Base-by-base conservation (phyloP, 2,329 filamentous ascomycete species). In the Amauroascus niger region DNA sequence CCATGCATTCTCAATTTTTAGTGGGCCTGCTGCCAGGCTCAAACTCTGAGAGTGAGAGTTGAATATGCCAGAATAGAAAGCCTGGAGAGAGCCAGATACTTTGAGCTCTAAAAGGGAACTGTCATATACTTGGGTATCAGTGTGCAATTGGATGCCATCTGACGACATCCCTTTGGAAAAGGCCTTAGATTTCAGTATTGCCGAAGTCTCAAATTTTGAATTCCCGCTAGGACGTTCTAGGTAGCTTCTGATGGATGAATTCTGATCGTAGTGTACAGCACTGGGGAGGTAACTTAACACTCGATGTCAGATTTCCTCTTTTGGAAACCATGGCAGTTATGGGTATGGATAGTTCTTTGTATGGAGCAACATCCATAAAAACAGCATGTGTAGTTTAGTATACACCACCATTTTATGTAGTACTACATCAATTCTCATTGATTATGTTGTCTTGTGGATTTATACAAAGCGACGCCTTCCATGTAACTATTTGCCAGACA, bases 1-100 rank as follows among this genome's bases (percentile, higher is more conserved):
- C 68, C 68, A 71, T 26, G 62, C 22, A 13, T 54, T 49, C 44
- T 20, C 43, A 9, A 49, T 3, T n/a, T 30, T 33, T 28, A 18
- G 32, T 4, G 20, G n/a, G 13, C 13, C 13, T 7, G 9, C 39
- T 7, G 9, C 39, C 24, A 46, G 24, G 37, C 28, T 52, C 35
- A n/a, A 59, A n/a, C 8, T 18, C 22, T 16, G 2, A 33, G 35
- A 20, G 14, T n/a, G 22, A 18, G 9, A 11, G 7, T 9, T 16
- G 6, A 33, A 16, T 5, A 35, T 24, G 6, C 47, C 22, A 1
- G 53, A 40, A 35, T 53, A 33, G 13, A 53, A 47, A 13, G 65
- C 41, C 14, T 57, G 48, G 5, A 56, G 57, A 33, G 59, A 63
- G 11, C 60, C 60, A 33, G 53, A 56, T 40, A 64, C 55, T 20